phyloP scores from a whole-genome alignment of 2,329 filamentous ascomycete species.

The Ambrosiella xylebori region DNA sequence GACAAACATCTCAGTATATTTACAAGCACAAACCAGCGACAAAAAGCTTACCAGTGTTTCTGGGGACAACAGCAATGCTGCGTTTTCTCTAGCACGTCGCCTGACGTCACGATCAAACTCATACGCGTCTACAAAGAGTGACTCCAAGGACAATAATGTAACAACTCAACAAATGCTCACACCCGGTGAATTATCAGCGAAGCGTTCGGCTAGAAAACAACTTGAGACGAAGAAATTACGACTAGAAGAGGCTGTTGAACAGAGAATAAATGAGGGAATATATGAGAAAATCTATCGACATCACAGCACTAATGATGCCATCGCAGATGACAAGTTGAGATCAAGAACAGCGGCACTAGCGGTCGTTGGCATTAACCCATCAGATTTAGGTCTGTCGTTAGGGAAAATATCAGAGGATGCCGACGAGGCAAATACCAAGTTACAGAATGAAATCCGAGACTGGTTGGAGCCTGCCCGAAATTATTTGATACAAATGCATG shows the following conservation, averaged over 20 bases:
- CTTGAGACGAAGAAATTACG: slow-evolving; percentile 61
- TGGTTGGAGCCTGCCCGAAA: slow-evolving; percentile 51
- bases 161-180: slow-evolving; percentile 74
- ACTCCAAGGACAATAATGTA: slow-evolving; percentile 23
- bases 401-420: slow-evolving; percentile 25
- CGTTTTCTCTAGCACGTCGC: slow-evolving; percentile 35
- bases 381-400: slow-evolving; percentile 66
- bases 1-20: slow-evolving; percentile 70
- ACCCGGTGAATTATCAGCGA: slow-evolving; percentile 61
- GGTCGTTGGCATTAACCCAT: slow-evolving; percentile 78
- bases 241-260: slow-evolving; percentile 82
- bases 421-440: slow-evolving; percentile 33
- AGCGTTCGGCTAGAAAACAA: slow-evolving; percentile 59
- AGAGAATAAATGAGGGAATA: slow-evolving; percentile 65
- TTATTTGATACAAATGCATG: slow-evolving; percentile 65
- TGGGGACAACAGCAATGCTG: not conserved
- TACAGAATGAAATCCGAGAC: slow-evolving; percentile 49
- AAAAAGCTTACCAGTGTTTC: slow-evolving; percentile 24
- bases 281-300: slow-evolving; percentile 86
- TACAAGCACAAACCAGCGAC: slow-evolving; percentile 49
- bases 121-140: slow-evolving; percentile 27
- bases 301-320: slow-evolving; percentile 80
- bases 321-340: slow-evolving; percentile 80
- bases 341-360: slow-evolving; percentile 84
- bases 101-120: slow-evolving; percentile 38